Evolutionary conservation across 192 early-diverging fungal species (phyloP).

Genomic region (Coemansia sp.): DNA sequence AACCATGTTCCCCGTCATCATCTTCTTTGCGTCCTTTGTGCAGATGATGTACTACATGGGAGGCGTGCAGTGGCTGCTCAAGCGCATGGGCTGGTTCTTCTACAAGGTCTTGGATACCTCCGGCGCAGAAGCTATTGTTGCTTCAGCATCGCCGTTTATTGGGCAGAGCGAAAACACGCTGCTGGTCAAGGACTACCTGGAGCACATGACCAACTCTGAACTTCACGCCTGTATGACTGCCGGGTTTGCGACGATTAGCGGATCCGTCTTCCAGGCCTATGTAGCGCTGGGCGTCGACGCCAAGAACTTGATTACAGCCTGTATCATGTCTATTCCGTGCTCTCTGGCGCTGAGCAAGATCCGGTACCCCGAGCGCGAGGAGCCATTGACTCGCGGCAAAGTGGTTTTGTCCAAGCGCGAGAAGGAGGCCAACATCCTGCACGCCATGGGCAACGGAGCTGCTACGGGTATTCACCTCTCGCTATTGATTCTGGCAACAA

Average conservation of each 20-base stretch:
- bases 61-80: constrained; percentile 75
- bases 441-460: constrained; percentile 80
- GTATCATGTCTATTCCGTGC: constrained; percentile 89
- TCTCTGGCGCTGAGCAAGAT: constrained; percentile 81
- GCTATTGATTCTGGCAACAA: constrained; percentile 70
- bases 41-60: constrained; percentile 82
- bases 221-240: constrained; percentile 82
- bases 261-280: constrained; percentile 77
- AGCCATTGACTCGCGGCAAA: constrained; percentile 65
- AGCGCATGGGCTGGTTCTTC: constrained; percentile 64
- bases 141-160: constrained; percentile 82
- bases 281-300: constrained; percentile 66
- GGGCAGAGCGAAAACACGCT: constrained; percentile 84
- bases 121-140: constrained; percentile 80
- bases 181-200: constrained; percentile 76
- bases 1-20: constrained; percentile 76
- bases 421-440: constrained; percentile 70
- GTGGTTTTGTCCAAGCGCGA: constrained; percentile 59
- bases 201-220: constrained; percentile 81
- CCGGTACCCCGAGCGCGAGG: constrained; percentile 75
- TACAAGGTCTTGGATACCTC: constrained; percentile 71
- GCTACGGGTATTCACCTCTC: constrained; percentile 75
- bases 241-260: constrained; percentile 88
- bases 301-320: constrained; percentile 71
- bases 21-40: constrained; percentile 87